Percentiles rank a stretch among this genome's conserved stretches.
Evolutionary conservation across 805 yeast species (phyloP).

Genomic region (Saturnispora dispora): DNA sequence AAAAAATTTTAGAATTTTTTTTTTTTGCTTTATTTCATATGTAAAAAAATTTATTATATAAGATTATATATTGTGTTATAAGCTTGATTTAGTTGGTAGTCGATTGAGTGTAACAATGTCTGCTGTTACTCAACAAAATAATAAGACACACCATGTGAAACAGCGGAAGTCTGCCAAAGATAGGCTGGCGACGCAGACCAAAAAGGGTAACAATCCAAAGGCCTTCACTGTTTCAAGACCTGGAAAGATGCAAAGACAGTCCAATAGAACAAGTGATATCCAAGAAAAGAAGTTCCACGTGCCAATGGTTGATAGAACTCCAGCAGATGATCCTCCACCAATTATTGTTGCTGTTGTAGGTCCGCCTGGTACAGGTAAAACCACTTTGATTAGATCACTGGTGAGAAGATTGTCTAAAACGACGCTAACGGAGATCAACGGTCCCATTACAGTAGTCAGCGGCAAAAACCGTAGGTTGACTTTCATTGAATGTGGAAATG

Average conservation of each 20-base stretch:
- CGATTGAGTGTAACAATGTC: not conserved
- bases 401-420: conserved; percentile 85
- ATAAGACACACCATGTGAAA: conserved; percentile 75
- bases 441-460: conserved; percentile 93
- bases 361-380: conserved; percentile 97
- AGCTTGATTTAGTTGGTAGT: not conserved
- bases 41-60: not conserved
- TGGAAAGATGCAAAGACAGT: conserved; percentile 74
- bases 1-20: conserved; percentile 1
- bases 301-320: conserved; percentile 95
- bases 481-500: conserved; percentile 87
- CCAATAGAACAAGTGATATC: conserved; percentile 74
- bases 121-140: conserved; percentile 27
- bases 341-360: conserved; percentile 95
- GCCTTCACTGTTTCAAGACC: conserved; percentile 83
- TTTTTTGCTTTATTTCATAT: no score
- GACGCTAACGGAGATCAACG: conserved; percentile 75
- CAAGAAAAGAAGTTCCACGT: conserved; percentile 84
- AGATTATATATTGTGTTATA: not conserved
- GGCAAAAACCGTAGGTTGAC: conserved; percentile 91
- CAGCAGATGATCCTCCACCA: conserved; percentile 97
- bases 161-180: conserved; percentile 60
- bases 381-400: conserved; percentile 83
- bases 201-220: conserved; percentile 62
- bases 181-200: conserved; percentile 65